Evolutionary conservation across 768 basidiomycete genomes (phyloP), one percentile per base, ranked within the genome.

Genomic region (Hypsizygus marmoreus): DNA sequence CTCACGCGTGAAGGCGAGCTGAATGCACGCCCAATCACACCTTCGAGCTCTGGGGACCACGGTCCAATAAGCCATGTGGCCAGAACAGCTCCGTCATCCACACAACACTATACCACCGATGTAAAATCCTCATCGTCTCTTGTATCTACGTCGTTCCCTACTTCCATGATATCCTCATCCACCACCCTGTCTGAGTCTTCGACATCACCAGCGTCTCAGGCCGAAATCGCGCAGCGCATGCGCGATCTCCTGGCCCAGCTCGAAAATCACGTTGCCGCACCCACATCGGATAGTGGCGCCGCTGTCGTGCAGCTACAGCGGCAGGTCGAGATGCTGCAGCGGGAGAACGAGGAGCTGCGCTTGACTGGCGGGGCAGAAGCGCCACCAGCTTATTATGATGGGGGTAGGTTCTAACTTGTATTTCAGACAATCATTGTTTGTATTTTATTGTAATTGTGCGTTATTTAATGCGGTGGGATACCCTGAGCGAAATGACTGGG

Each of bases 281-380:
- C 35, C 2, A 22, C 13, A 19, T n/a, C 40, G n/a, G 30, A 41
- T 6, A 31, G 22, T 13, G 33, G 31, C 11, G 30, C 17, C 9
- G 23, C 40, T 3, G 23, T 51, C 5, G 43, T 36, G 19, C 44
- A 42, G 32, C 29, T 51, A 6, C 45, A 47, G 29, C 34, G 31
- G 17, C 45, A 47, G 39, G 45, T 51, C 13, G 45, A 46, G 26
- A 43, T 42, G 17, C 29, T 47, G 17, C 50, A 38, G 19, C 44
- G 40, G n/a, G 50, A 51, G 28, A 51, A 51, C 28, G 39, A 45
- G 14, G 33, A 51, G 28, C 22, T 51, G 19, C 40, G 45, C 26
- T 22, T 34, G 19, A 33, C 39, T 17, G 28, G 11, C 12, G 23
- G 39, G 6, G 26, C 25, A 20, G 40, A 45, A 3, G 34, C 50